phyloP scores from a whole-genome alignment of 768 basidiomycete genomes.

The Vararia minispora region DNA sequence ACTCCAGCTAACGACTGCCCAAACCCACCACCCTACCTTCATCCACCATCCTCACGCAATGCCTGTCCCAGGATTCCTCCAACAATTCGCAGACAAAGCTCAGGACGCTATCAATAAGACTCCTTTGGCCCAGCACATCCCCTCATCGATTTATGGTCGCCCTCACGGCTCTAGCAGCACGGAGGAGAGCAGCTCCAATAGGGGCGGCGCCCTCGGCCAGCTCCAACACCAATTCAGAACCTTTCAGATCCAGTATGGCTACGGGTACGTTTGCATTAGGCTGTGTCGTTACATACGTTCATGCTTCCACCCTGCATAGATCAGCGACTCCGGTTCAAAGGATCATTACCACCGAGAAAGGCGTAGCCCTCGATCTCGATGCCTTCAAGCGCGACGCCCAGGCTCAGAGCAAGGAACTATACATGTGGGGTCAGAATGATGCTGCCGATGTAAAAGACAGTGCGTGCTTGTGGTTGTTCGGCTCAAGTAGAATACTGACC shows the following conservation, averaged over 20 bases:
- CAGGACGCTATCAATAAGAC: constrained; percentile 58
- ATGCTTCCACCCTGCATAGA: neutral
- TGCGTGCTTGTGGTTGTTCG: constrained; percentile 18
- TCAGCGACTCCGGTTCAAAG: constrained; percentile 53
- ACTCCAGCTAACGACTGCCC: constrained; percentile 8
- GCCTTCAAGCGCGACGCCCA: constrained; percentile 54
- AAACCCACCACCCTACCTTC: constrained; percentile 8
- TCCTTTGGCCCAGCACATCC: constrained; percentile 45
- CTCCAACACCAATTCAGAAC: constrained; percentile 64
- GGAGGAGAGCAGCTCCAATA: constrained; percentile 22
- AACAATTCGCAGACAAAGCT: constrained; percentile 66
- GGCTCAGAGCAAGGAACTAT: constrained; percentile 73
- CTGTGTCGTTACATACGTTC: neutral
- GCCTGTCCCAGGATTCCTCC: constrained; percentile 52
- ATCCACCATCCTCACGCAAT: no score
- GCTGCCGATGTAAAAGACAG: constrained; percentile 68
- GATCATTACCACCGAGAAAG: constrained; percentile 70
- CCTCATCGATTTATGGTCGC: constrained; percentile 27
- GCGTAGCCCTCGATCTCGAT: constrained; percentile 67
- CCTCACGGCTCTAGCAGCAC: constrained; percentile 20
- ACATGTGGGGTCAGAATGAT: constrained; percentile 73
- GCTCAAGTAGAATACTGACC: constrained; percentile 5
- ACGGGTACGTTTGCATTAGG: constrained; percentile 28
- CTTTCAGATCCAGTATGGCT: constrained; percentile 68
- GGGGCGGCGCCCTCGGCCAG: constrained; percentile 45